Conservation (phyloP, 78 protist genomes). For the Dictyostelium firmibasis region DNA sequence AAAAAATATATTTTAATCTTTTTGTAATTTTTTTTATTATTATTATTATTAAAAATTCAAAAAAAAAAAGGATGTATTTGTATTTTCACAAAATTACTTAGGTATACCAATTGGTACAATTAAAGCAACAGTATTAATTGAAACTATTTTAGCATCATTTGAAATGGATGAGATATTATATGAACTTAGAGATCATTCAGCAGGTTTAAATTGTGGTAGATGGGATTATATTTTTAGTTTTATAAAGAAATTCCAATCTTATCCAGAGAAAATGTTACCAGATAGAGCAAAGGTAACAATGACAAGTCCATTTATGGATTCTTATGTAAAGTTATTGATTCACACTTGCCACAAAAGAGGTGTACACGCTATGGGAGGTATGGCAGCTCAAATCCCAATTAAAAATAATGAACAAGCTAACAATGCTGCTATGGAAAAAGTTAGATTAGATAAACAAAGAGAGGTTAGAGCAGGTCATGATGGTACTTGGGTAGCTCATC, state of each 20-base stretch:
- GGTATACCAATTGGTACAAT: constrained; percentile 78
- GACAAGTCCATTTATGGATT: constrained; percentile 84
- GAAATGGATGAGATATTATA: constrained; percentile 91
- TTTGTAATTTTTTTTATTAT: background rate
- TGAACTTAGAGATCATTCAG: constrained; percentile 83
- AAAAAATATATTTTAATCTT: background rate
- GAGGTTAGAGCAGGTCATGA: constrained; percentile 87
- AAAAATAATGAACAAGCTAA: constrained; percentile 68
- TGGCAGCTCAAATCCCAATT: constrained; percentile 91
- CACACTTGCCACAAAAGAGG: constrained; percentile 89
- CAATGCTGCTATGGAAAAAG: constrained; percentile 86
- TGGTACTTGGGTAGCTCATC: constrained; percentile 90
- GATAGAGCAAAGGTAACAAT: constrained; percentile 81
- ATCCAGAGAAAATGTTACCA: constrained; percentile 80
- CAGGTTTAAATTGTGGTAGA: constrained; percentile 90
- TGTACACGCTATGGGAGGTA: constrained; percentile 89
- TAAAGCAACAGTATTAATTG: constrained; percentile 88
- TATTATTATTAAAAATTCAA: background rate
- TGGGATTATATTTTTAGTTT: constrained; percentile 88
- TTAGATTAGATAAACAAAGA: constrained; percentile 79
- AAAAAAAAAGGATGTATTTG: constrained; percentile 61
- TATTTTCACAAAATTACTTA: constrained; percentile 44
- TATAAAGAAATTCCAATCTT: constrained; percentile 82
- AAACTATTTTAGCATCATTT: constrained; percentile 86
- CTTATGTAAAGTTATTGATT: constrained; percentile 81